These are phyloP conservation scores for Plasmodiophora brassicae DNA, from an alignment of 208 protist species.

Conservation along the genomic window DNA sequence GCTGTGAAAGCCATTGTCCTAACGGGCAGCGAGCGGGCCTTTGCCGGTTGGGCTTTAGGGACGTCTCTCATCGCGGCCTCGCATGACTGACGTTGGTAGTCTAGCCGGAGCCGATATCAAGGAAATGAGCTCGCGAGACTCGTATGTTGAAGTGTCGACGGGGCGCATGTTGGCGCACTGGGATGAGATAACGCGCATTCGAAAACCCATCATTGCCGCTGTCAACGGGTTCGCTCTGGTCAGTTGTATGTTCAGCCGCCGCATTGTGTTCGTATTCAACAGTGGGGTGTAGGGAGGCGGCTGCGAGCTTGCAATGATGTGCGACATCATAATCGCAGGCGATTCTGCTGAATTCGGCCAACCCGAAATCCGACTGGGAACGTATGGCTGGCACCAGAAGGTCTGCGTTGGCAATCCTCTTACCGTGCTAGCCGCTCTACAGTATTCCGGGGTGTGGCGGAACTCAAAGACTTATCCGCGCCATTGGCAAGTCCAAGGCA, in stretches of 20 bases:
- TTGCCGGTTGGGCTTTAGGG: no score
- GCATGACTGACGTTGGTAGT: no score
- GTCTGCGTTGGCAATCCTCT: no score
- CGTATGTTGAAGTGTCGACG: conserved; percentile 45
- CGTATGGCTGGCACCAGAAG: no score
- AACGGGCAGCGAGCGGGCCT: no score
- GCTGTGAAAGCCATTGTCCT: conserved; percentile 40
- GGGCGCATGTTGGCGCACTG: background rate
- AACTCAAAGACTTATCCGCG: conserved; percentile 50
- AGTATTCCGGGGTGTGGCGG: conserved; percentile 52
- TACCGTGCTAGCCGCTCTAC: no score
- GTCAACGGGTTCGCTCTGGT: conserved; percentile 55
- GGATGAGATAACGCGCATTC: conserved; percentile 37
- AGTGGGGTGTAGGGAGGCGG: no score
- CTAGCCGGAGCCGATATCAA: conserved; percentile 57
- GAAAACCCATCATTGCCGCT: conserved; percentile 57
- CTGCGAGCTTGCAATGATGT: conserved; percentile 55
- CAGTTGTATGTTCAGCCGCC: no score
- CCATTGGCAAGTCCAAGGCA: conserved; percentile 47
- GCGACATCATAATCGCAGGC: conserved; percentile 56
- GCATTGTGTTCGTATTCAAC: no score
- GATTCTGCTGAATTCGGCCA: conserved; percentile 54
- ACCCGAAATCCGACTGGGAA: conserved; percentile 57
- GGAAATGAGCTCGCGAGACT: conserved; percentile 45
- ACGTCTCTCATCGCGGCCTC: no score